Percentiles rank a stretch among this genome's conserved stretches.
Evolutionary conservation across 306 rosid species (phyloP).

Genomic region (Vigna hirtella): DNA sequence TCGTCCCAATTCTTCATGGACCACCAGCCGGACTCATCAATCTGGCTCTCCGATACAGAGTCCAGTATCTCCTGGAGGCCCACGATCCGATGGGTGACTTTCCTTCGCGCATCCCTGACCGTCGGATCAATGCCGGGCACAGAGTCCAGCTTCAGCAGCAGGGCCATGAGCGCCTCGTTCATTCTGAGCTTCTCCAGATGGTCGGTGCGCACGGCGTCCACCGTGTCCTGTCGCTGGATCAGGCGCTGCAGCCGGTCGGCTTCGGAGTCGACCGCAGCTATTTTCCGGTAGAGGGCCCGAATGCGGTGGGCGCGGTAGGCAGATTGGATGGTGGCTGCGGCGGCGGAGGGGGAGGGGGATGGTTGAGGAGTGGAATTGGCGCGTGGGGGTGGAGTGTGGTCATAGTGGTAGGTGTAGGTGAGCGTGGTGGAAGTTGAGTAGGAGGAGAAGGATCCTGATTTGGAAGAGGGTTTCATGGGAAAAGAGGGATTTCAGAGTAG

Average conservation of each 20-base stretch:
- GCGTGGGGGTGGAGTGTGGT: slow-evolving; percentile 46
- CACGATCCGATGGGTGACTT: slow-evolving; percentile 85
- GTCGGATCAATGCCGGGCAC: slow-evolving; percentile 87
- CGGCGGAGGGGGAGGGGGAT: slow-evolving; percentile 52
- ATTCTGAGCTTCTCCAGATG: slow-evolving; percentile 69
- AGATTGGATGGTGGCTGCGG: slow-evolving; percentile 78
- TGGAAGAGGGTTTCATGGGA: slow-evolving; percentile 53
- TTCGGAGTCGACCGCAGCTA: slow-evolving; percentile 64
- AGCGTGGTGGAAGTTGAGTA: slow-evolving; percentile 47
- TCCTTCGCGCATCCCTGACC: slow-evolving; percentile 81
- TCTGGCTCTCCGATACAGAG: slow-evolving; percentile 59
- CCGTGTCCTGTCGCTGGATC: slow-evolving; percentile 92
- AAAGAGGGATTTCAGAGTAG: neutral
- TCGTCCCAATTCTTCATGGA: slow-evolving; percentile 65
- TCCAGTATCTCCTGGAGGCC: slow-evolving; percentile 91
- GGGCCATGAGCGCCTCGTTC: slow-evolving; percentile 83
- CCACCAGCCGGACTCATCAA: slow-evolving; percentile 52
- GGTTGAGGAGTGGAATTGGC: slow-evolving; percentile 38
- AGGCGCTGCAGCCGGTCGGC: slow-evolving; percentile 63
- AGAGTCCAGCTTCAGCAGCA: slow-evolving; percentile 79
- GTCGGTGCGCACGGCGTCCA: slow-evolving; percentile 79
- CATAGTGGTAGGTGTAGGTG: slow-evolving; percentile 59
- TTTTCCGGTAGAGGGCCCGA: slow-evolving; percentile 67
- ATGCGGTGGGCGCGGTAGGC: slow-evolving; percentile 71
- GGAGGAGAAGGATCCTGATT: slow-evolving; percentile 42